phyloP scores from a whole-genome alignment of 495 filamentous ascomycete species.

The Symbiotaphrina buchneri region DNA sequence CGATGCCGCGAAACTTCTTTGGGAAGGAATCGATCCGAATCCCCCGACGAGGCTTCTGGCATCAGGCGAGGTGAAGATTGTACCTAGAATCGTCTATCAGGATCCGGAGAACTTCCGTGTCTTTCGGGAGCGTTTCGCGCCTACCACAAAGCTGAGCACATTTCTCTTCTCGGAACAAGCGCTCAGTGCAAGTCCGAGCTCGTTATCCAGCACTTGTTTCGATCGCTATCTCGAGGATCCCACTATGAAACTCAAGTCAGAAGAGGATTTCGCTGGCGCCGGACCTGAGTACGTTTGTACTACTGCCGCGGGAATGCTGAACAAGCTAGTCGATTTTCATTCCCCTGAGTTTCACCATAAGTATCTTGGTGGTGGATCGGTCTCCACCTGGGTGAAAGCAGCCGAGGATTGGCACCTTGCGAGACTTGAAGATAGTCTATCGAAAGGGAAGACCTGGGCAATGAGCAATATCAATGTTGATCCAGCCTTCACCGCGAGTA shows the following conservation, averaged over 20 bases:
- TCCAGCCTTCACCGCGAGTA: too few relatives aligned
- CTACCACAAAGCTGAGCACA: not conserved
- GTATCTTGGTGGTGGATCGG: not conserved
- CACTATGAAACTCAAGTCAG: not conserved
- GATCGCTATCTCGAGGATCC: not conserved
- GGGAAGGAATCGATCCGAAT: constrained; percentile 2
- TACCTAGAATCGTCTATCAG: not conserved
- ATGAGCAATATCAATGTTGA: not conserved
- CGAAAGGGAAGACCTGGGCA: not conserved
- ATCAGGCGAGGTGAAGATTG: not conserved
- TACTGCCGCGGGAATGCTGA: not conserved
- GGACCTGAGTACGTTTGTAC: not conserved
- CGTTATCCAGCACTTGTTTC: not conserved
- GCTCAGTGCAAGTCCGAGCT: not conserved
- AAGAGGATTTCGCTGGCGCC: not conserved
- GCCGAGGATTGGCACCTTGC: constrained; percentile 1
- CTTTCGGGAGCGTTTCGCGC: constrained; percentile 2
- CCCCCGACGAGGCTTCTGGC: not conserved
- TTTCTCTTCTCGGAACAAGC: constrained; percentile 1
- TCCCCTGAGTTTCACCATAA: not conserved
- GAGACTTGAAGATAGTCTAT: not conserved
- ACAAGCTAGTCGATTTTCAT: not conserved
- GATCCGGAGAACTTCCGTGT: not conserved
- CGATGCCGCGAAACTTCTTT: not conserved
- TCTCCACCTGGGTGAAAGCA: not conserved